Percentiles rank a stretch among this genome's conserved stretches.
Conservation (phyloP, 305 asterid genomes). For the Ruellia speciosa region DNA sequence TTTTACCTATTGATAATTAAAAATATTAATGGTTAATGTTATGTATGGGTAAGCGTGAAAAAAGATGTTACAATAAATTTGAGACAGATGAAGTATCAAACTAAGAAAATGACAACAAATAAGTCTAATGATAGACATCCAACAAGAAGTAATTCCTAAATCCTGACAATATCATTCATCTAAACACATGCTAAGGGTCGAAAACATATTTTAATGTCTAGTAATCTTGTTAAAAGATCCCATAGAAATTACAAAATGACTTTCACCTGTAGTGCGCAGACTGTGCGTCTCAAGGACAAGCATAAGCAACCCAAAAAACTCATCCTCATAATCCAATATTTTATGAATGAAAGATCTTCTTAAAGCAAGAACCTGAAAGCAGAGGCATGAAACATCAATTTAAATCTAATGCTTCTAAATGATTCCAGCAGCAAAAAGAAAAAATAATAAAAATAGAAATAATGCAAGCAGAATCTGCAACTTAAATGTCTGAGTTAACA, state of each 20-base stretch:
- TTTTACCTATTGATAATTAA: too few relatives aligned
- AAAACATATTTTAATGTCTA: not conserved
- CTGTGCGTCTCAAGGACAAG: constrained; percentile 93
- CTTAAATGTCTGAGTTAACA: too few relatives aligned
- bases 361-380: constrained; percentile 69
- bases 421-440: not conserved
- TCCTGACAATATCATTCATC: constrained; percentile 2
- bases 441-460: too few relatives aligned
- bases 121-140: too few relatives aligned
- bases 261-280: constrained; percentile 70
- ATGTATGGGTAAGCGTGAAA: too few relatives aligned
- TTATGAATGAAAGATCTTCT: constrained; percentile 87
- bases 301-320: constrained; percentile 81
- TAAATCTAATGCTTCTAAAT: not conserved
- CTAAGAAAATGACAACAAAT: too few relatives aligned
- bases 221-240: constrained; percentile 13
- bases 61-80: too few relatives aligned
- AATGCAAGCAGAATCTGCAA: too few relatives aligned
- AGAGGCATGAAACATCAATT: constrained; percentile 15
- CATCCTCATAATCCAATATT: constrained; percentile 88
- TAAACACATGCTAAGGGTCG: constrained; percentile 4
- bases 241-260: not conserved
- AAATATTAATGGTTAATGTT: too few relatives aligned
- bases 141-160: too few relatives aligned
- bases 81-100: too few relatives aligned